A percentile compares a stretch with the other conserved stretches of the same genome.
phyloP scores from a whole-genome alignment of 2,329 filamentous ascomycete species.

The Fusarium buharicum region DNA sequence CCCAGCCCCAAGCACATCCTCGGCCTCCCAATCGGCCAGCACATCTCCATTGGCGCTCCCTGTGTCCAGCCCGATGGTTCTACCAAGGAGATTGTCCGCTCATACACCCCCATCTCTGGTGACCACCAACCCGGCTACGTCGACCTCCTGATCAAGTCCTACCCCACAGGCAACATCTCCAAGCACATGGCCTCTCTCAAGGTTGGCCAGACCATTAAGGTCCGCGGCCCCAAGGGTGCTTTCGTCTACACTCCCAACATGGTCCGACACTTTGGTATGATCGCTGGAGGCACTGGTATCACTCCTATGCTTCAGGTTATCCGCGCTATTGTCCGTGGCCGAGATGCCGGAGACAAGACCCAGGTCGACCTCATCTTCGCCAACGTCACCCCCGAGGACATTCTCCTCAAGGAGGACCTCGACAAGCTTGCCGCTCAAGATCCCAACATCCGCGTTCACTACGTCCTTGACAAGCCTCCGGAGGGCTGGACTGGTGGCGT shows the following conservation, averaged over 20 bases:
- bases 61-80: constrained; percentile 74
- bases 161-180: constrained; percentile 97
- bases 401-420: constrained; percentile 91
- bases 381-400: constrained; percentile 93
- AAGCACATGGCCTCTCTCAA: constrained; percentile 86
- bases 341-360: constrained; percentile 82
- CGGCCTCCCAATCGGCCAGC: constrained; percentile 96
- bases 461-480: constrained; percentile 95
- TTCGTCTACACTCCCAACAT: constrained; percentile 98
- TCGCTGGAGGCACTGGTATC: constrained; percentile 96
- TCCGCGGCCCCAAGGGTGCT: constrained; percentile 94
- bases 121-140: constrained; percentile 92
- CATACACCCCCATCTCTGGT: constrained; percentile 91
- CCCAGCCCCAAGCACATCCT: constrained; percentile 82
- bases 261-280: constrained; percentile 96
- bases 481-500: constrained; percentile 91
- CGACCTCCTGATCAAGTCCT: constrained; percentile 97
- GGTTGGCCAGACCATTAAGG: constrained; percentile 87
- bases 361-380: constrained; percentile 96
- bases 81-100: constrained; percentile 85
- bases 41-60: constrained; percentile 92
- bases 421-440: constrained; percentile 83
- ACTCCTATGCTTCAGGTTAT: constrained; percentile 98
- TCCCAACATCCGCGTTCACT: constrained; percentile 85
- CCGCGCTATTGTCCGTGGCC: constrained; percentile 86